A percentile compares a stretch with the other conserved stretches of the same genome.
These are phyloP conservation scores for Pouteria glomerata DNA, from an alignment of 148 eudicot species.

Conservation along the genomic window DNA sequence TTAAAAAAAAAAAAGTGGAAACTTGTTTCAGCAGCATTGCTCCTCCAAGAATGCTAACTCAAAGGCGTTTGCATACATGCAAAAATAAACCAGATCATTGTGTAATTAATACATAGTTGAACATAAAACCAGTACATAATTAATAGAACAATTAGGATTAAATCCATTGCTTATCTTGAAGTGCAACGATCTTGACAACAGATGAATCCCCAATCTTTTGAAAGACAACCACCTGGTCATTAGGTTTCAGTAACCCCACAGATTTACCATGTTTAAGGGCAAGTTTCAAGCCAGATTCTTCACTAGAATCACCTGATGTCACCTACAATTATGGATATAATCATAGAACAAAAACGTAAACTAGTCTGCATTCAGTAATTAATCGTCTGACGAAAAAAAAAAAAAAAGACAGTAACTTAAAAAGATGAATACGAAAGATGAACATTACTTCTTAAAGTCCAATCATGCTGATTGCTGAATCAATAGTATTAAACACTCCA, in stretches of 20 bases:
- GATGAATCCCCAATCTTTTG: constrained; percentile 53
- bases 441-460: neutral
- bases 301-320: constrained; percentile 31
- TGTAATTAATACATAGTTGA: too few species aligned
- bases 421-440: neutral
- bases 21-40: too few species aligned
- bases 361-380: neutral
- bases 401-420: too few species aligned
- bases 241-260: constrained; percentile 40
- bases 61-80: too few species aligned
- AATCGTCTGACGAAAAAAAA: neutral
- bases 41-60: too few species aligned
- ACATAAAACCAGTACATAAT: too few species aligned
- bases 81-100: too few species aligned
- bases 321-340: constrained; percentile 25
- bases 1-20: too few species aligned
- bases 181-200: constrained; percentile 39
- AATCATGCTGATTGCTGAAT: too few species aligned
- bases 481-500: neutral
- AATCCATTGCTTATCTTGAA: constrained; percentile 28
- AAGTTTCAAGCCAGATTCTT: constrained; percentile 49
- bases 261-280: constrained; percentile 44
- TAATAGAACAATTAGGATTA: too few species aligned
- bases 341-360: neutral
- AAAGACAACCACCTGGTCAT: constrained; percentile 56